These are phyloP conservation scores for Hibiscus tridactylites DNA, from an alignment of 345 rosid genomes.

Conservation along the genomic window DNA sequence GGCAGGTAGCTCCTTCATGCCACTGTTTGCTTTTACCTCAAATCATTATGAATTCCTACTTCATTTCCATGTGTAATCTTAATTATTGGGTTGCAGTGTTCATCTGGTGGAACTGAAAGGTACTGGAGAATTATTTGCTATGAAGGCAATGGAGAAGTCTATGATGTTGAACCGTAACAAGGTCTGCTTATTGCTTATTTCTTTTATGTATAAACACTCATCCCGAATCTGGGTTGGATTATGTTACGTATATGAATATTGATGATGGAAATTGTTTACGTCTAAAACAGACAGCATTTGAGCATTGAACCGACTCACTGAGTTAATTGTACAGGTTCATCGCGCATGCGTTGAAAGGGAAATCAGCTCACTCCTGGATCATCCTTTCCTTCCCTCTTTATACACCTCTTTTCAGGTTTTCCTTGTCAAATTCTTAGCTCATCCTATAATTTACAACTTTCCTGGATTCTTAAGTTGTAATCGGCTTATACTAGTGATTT, in stretches of 20 bases:
- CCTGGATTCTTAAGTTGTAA: neutral
- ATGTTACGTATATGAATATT: neutral
- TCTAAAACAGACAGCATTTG: neutral
- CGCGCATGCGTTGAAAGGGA: constrained; percentile 93
- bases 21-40: neutral
- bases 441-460: neutral
- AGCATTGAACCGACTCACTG: neutral
- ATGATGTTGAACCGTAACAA: constrained; percentile 84
- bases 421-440: neutral
- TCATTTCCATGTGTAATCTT: neutral
- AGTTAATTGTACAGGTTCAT: constrained; percentile 51
- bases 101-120: constrained; percentile 86
- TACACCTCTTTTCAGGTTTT: constrained; percentile 86
- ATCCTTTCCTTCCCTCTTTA: constrained; percentile 90
- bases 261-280: neutral
- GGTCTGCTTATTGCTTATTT: constrained; percentile 29
- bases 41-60: neutral
- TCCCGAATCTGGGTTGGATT: neutral
- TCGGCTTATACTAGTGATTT: constrained; percentile 8
- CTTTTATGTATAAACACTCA: neutral
- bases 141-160: constrained; percentile 98
- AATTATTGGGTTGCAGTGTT: constrained; percentile 37
- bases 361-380: constrained; percentile 79
- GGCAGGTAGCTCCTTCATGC: constrained; percentile 53
- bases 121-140: constrained; percentile 67